Conservation (phyloP, 768 basidiomycete genomes). For the Boletus tomentosulus region DNA sequence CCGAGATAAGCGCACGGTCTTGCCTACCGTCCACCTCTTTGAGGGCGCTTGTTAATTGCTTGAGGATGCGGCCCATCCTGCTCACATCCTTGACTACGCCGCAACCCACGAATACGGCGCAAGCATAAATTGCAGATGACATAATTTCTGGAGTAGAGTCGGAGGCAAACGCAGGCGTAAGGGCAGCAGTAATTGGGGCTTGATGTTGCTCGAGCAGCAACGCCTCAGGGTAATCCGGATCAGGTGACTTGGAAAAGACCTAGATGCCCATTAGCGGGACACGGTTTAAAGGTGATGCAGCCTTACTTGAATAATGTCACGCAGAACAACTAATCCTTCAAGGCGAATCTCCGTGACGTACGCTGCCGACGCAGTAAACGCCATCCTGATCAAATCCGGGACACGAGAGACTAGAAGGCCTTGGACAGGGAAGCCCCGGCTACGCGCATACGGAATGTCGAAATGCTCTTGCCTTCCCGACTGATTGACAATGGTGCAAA, state of each 20-base stretch:
- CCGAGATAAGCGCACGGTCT: not conserved
- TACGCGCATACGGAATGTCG: conserved; percentile 67
- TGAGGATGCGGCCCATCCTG: conserved; percentile 93
- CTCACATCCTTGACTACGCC: conserved; percentile 88
- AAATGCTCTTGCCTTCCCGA: conserved; percentile 82
- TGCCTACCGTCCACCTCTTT: conserved; percentile 82
- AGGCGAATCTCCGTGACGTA: conserved; percentile 94
- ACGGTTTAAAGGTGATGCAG: not conserved
- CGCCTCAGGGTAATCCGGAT: conserved; percentile 89
- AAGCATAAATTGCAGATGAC: conserved; percentile 87
- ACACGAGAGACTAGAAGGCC: conserved; percentile 80
- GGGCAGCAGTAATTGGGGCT: conserved; percentile 94
- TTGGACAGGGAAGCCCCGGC: conserved; percentile 50
- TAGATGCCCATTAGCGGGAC: conserved; percentile 29
- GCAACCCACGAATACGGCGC: conserved; percentile 92
- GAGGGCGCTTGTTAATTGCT: conserved; percentile 79
- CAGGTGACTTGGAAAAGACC: conserved; percentile 84
- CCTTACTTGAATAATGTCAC: conserved; percentile 86
- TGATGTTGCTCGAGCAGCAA: conserved; percentile 95
- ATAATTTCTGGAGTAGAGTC: conserved; percentile 96
- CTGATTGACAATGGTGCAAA: conserved; percentile 69
- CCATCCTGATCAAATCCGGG: conserved; percentile 94
- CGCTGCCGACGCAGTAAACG: conserved; percentile 94
- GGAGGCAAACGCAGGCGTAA: conserved; percentile 93
- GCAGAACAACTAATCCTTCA: conserved; percentile 83